A percentile compares a stretch with the other conserved stretches of the same genome.
These are phyloP conservation scores for Vitis hybrid DNA, from an alignment of 177 flowering plant species.

Conservation along the genomic window DNA sequence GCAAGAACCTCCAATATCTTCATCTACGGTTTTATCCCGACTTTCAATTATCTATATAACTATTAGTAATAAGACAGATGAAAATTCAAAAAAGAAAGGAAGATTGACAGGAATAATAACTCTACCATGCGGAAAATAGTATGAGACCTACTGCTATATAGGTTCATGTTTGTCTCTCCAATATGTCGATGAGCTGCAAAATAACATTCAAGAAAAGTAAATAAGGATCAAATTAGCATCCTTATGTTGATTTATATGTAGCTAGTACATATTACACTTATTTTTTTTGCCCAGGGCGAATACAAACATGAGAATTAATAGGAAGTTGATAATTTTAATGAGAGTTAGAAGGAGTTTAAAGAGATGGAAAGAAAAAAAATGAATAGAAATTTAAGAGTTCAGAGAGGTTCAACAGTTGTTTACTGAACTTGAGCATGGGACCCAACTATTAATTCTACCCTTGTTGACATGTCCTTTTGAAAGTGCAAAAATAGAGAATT, in stretches of 20 bases:
- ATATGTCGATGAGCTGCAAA: constrained; percentile 93
- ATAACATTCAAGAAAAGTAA: constrained; percentile 1
- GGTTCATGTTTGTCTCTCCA: constrained; percentile 99
- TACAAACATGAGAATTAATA: too few relatives aligned
- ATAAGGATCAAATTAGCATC: neutral
- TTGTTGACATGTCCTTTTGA: too few relatives aligned
- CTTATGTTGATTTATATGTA: neutral
- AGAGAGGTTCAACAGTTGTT: too few relatives aligned
- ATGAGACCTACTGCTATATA: constrained; percentile 93
- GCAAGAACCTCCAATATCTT: constrained; percentile 53
- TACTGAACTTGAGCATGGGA: too few relatives aligned
- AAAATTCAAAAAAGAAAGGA: neutral
- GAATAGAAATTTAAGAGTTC: too few relatives aligned
- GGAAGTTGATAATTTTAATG: too few relatives aligned
- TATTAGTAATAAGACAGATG: constrained; percentile 11
- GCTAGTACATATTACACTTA: neutral
- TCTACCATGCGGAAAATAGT: constrained; percentile 97
- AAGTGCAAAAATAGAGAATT: too few relatives aligned
- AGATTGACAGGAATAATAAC: constrained; percentile 1
- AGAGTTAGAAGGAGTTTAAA: too few relatives aligned
- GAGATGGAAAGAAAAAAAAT: too few relatives aligned
- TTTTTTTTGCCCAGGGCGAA: too few relatives aligned
- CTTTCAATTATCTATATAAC: constrained; percentile 85
- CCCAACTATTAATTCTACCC: too few relatives aligned
- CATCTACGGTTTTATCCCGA: constrained; percentile 68